Evolutionary conservation across 257 asterid species (phyloP).

Genomic region (Solanum appendiculatum): DNA sequence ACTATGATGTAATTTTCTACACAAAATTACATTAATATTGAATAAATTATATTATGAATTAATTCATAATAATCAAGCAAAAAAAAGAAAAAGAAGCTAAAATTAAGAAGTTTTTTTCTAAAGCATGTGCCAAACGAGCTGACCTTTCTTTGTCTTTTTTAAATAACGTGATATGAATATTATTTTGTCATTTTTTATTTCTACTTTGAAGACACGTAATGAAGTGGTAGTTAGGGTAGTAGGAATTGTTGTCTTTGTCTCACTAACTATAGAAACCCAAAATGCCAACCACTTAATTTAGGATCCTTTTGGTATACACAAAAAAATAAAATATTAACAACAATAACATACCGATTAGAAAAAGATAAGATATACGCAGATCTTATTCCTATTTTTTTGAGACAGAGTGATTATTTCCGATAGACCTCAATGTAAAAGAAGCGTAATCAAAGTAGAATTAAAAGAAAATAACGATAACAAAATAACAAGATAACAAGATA

Average conservation of each 20-base stretch:
- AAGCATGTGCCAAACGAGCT: conserved; percentile 4
- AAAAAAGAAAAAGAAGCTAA: neutral
- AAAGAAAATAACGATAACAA: too few relatives aligned
- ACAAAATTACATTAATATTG: neutral
- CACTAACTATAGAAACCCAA: neutral
- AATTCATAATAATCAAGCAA: too few relatives aligned
- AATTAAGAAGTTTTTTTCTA: neutral
- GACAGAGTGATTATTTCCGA: too few relatives aligned
- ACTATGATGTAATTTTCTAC: neutral
- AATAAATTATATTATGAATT: neutral
- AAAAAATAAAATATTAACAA: too few relatives aligned
- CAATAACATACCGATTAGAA: too few relatives aligned
- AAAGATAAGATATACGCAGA: too few relatives aligned
- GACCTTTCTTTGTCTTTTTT: neutral
- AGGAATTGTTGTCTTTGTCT: neutral
- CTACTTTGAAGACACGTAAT: neutral
- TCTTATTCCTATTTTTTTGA: neutral
- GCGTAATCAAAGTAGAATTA: too few relatives aligned
- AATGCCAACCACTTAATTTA: neutral
- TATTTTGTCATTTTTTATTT: neutral
- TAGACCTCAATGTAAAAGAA: too few relatives aligned
- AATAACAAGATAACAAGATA: neutral
- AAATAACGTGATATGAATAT: neutral
- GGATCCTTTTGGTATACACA: neutral
- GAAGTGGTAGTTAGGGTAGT: neutral